A percentile compares a stretch with the other conserved stretches of the same genome.
Conservation (phyloP, 805 yeast species). For the Barnettozyma sp. region DNA sequence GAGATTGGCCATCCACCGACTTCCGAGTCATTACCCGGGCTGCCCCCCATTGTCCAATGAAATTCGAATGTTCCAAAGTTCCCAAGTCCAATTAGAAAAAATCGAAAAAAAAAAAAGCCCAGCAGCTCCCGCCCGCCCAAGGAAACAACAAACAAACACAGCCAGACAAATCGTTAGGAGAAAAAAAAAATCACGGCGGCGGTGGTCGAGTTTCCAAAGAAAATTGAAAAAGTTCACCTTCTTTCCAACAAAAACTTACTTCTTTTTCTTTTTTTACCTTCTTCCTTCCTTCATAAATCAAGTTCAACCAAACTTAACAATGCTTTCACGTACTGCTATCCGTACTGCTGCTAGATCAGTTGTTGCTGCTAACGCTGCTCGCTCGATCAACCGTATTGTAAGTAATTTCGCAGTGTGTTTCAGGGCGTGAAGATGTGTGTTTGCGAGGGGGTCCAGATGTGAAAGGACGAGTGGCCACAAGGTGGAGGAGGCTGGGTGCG, state of each 20-base stretch:
- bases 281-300: no score
- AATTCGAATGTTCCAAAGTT: conserved; percentile 7
- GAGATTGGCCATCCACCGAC: no score
- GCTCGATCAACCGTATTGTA: conserved; percentile 32
- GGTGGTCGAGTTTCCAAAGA: no score
- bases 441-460: background rate
- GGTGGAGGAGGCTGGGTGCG: no score
- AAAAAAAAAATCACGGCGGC: no score
- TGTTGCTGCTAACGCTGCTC: conserved; percentile 47
- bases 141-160: no score
- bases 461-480: no score
- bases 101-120: conserved; percentile 10
- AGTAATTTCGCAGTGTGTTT: conserved; percentile 28
- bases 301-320: conserved; percentile 24
- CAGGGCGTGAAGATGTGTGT: conserved; percentile 1
- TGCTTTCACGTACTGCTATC: conserved; percentile 84
- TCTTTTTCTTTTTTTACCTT: no score
- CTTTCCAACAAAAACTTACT: conserved; percentile 12
- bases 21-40: conserved; percentile 6
- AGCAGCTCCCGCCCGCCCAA: no score
- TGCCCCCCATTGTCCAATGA: conserved; percentile 11
- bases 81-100: conserved; percentile 21
- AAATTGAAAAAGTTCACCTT: conserved; percentile 16
- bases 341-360: conserved; percentile 82
- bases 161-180: no score